Base-by-base conservation (phyloP, 768 basidiomycete species). In the Dioszegia aurantiaca region DNA sequence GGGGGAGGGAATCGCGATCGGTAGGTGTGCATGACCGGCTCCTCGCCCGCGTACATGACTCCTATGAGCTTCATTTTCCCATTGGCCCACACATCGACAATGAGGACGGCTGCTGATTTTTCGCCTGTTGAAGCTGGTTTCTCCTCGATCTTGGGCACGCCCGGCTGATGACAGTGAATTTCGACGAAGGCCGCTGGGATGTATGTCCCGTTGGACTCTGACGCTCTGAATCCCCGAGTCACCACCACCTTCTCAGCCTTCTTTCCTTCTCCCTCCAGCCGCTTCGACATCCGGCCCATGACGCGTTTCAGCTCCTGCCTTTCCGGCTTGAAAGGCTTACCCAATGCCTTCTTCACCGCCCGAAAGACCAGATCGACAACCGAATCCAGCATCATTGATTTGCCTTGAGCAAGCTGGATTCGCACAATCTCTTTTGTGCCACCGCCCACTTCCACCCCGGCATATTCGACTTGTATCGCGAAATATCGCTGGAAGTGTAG, bases 21-120 rank as follows among this genome's bases (percentile, higher is more conserved):
- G 42, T 67, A 70, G 23, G 59, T 45, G 58, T 70, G 69, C 4
- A 28, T 41, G 1, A 70, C 33, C 19, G 61, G 66, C 51, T 57
- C 55, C 33, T 70, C 69, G 1, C 39, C 59, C 21, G 60, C 40
- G 31, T 65, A 70, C 45, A 58, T 57, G 2, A 67, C 61, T 1
- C 40, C 40, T 0, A 62, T 52, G 24, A 56, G 56, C 33, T 61
- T 49, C 28, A 44, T 21, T 37, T 31, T 37, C 21, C 52, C 23
- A 16, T 49, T 24, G 14, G 24, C 17, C 28, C 41, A 46, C 16
- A 19, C 36, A n/a, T 69, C 64, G n/a, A n/a, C n/a, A 27, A 69
- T 37, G 12, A 66, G 14, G 23, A 66, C 45, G 8, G 58, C 48
- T 23, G 64, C 68, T 0, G 41, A 56, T 17, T 19, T 21, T 17